phyloP scores from a whole-genome alignment of 352 stramenopile genomes.

The Phytophthora ramorum region DNA sequence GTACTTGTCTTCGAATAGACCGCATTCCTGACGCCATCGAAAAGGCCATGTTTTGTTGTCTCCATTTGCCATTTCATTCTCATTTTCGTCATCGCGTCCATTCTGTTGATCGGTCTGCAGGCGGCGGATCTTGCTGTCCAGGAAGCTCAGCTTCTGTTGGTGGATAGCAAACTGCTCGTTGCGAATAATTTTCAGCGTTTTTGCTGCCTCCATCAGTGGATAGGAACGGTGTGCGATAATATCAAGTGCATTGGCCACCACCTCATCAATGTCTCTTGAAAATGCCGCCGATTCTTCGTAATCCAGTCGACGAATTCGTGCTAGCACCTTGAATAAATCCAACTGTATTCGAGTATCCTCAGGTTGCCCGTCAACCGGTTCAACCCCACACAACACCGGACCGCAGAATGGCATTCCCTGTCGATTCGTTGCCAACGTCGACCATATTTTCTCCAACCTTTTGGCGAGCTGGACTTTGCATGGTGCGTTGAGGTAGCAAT shows the following conservation, averaged over 20 bases:
- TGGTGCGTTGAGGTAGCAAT: constrained; percentile 67
- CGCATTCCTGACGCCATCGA: constrained; percentile 82
- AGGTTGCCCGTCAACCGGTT: constrained; percentile 34
- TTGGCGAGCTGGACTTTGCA: constrained; percentile 79
- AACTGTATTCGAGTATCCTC: constrained; percentile 35
- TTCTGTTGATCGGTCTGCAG: constrained; percentile 43
- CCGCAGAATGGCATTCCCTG: constrained; percentile 86
- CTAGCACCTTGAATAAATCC: constrained; percentile 79
- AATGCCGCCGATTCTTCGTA: constrained; percentile 73
- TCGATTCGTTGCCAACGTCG: constrained; percentile 84
- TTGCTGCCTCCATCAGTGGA: constrained; percentile 72
- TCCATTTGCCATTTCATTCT: constrained; percentile 5
- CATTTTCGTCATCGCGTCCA: constrained; percentile 16
- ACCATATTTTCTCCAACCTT: constrained; percentile 86
- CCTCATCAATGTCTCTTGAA: constrained; percentile 65
- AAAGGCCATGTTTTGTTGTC: constrained; percentile 59
- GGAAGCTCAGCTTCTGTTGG: constrained; percentile 58
- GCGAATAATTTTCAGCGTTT: constrained; percentile 77
- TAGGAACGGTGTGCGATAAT: constrained; percentile 66
- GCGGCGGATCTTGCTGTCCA: constrained; percentile 72
- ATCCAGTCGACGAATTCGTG: constrained; percentile 73
- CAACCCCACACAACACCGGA: constrained; percentile 71
- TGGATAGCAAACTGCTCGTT: constrained; percentile 82
- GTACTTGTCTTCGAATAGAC: constrained; percentile 66
- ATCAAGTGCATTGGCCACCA: constrained; percentile 70